Base-by-base conservation (phyloP, 2,329 filamentous ascomycete genomes). In the Paecilomyces sp. region DNA sequence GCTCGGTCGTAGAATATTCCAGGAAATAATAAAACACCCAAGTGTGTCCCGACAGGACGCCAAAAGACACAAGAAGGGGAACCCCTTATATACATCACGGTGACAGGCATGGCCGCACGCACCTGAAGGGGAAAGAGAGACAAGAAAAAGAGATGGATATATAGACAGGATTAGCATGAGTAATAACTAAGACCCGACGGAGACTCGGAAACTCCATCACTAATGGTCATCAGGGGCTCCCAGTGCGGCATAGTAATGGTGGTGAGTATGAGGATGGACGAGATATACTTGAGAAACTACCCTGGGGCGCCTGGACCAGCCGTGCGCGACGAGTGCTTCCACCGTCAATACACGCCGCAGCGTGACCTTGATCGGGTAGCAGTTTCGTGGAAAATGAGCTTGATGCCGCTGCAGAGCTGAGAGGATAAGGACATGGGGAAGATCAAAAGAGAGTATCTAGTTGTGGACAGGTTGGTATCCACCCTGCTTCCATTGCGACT, bases 401-500 rank as follows among this genome's bases (percentile, higher is more conserved):
- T 15, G 13, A 53, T 53, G 28, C 51, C 51, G 51, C 51, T 30
- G 24, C 51, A 53, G n/a, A 28, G 28, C 51, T 5, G 51, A 24
- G 51, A 30, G 28, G 22, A 11, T 25, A 53, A 25, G 28, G 28
- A 15, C 18, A 53, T 53, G 22, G 28, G 25, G 13, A 53, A 30
- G 13, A 53, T 53, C 51, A 25, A 53, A 53, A 22, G 13, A 25
- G 22, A 25, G 24, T 9, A 53, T 30, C 51, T 53, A 53, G 11
- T 47, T 55, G 31, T 55, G 50, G 36, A 65, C 60, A 24, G 62
- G 58, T 15, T 59, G 60, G 54, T 68, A 76, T 61, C 73, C 73
- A 52, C 67, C 72, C 59, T 71, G 66, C 56, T 69, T 75, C 75
- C 75, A 77, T 51, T 72, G 68, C 22, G 67, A 62, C 63, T 77